Percentiles rank a stretch among this genome's conserved stretches.
Evolutionary conservation across 2,329 filamentous ascomycete genomes (phyloP).

Genomic region (Colletotrichum neosansevieriae): DNA sequence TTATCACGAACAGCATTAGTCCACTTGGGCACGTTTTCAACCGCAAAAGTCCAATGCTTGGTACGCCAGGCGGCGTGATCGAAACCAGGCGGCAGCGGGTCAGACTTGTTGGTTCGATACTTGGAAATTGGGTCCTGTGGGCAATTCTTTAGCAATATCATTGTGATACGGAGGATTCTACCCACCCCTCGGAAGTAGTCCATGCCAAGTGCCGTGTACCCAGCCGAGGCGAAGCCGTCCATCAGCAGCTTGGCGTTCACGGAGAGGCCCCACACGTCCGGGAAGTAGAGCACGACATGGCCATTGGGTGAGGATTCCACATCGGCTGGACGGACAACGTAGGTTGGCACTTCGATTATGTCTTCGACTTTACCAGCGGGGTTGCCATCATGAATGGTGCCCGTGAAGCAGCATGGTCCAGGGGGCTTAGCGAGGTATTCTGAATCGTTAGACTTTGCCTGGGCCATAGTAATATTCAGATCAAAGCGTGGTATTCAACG

Average conservation of each 20-base stretch:
- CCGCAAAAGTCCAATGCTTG: constrained; percentile 58
- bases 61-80: constrained; percentile 61
- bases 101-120: constrained; percentile 47
- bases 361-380: constrained; percentile 50
- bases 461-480: constrained; percentile 10
- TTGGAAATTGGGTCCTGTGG: constrained; percentile 57
- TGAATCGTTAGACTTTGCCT: constrained; percentile 4
- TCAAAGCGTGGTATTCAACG: not conserved
- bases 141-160: fast-evolving
- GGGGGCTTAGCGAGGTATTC: constrained; percentile 49
- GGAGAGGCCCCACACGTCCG: constrained; percentile 59
- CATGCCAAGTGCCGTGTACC: constrained; percentile 56
- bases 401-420: constrained; percentile 54
- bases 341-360: constrained; percentile 53
- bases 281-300: constrained; percentile 58
- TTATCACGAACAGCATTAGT: constrained; percentile 50
- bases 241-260: constrained; percentile 58
- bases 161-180: not conserved
- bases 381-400: constrained; percentile 53
- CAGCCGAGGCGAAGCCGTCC: constrained; percentile 59
- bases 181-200: constrained; percentile 59
- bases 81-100: constrained; percentile 51
- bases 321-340: constrained; percentile 45
- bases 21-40: constrained; percentile 59
- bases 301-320: constrained; percentile 48